Base-by-base conservation (phyloP, 225 moss, liverwort and hornwort species). In the Takakia lepidozioides region DNA sequence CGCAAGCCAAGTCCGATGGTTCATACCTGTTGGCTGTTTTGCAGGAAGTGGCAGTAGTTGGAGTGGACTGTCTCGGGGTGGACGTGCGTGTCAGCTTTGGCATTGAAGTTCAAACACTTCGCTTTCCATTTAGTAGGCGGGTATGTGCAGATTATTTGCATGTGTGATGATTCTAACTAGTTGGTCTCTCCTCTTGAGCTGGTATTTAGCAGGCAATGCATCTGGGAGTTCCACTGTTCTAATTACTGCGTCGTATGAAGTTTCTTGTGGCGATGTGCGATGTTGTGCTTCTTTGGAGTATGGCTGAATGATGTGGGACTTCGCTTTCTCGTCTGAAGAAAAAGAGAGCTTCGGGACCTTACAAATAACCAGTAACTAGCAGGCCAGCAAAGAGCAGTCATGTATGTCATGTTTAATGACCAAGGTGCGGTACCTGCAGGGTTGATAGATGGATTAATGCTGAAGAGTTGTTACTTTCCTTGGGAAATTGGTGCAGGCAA, bases 81-180 rank as follows among this genome's bases (percentile, higher is more conserved):
- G 81, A 82, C 50, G 58, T 82, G 38, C 76, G 81, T 44, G 69
- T 82, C 38, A 72, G 69, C 27, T 62, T 69, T 51, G 81, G 81
- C 58, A 82, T 82, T 27, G 81, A 82, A 65, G 72, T 82, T 46
- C 76, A 82, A 59, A 82, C 81, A 25, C 69, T 82, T 23, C 76
- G 81, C 41, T 82, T 82, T 43, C 81, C 74, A 27, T 79, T 79
- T 49, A 74, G 69, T 64, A 74, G 79, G 19, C 74, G 73, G 79
- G 79, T 79, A 63, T 29, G 24, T 53, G 38, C 9, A 16, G 7
- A 13, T 13, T 34, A 34, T 5, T 34, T 13, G 7, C 7, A 5
- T 41, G 41, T 19, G 2, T 5, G 20, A 20, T 7, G n/a, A 18
- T 17, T 2, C 19, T 41, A 16, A 41, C n/a, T n/a, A n/a, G n/a